Evolutionary conservation across 2,329 filamentous ascomycete species (phyloP), one percentile per base, ranked within the genome.

Genomic region (Botrytis deweyae): DNA sequence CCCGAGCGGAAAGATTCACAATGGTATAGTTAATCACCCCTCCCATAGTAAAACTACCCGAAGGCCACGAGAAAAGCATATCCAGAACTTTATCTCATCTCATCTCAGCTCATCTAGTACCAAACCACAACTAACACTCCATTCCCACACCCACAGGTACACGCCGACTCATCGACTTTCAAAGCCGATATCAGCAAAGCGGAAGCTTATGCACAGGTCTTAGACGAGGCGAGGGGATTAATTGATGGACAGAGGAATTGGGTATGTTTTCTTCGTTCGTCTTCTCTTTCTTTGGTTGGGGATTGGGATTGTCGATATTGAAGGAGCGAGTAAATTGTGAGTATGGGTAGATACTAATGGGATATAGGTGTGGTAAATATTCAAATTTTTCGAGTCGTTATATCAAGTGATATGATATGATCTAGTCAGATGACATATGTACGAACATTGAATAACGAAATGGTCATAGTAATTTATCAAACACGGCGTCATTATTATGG

Each of bases 141-240:
- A 33, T 33, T 46, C 18, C 6, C 14, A 49, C 49, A 49, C 38
- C 16, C 25, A 68, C 52, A 81, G 80, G 80, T 81, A 36, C 93
- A 95, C 83, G 93, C 93, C 70, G 92, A 95, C 80, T 89, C 92
- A 4, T 93, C 92, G 70, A 93, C 89, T 79, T 95, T 95, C 82
- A 86, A 85, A 67, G 80, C 86, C 22, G 89, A 88, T 76, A 82
- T 93, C 75, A 89, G 86, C 71, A 95, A 95, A 82, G 85, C 88
- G 74, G 89, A 93, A 75, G 92, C 91, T 38, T 95, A 95, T 77
- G 86, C 88, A 76, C 92, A 95, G 79, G 89, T 95, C 2, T 83
- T 94, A 20, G 85, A 91, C 70, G 91, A 94, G 80, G 90, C 91
- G 0, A 86, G 88, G 75, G 89, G 89, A 1, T 84, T 96, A 1